A percentile compares a stretch with the other conserved stretches of the same genome.
Conservation (phyloP, 2,329 filamentous ascomycete species). For the Chlorencoelia australis region DNA sequence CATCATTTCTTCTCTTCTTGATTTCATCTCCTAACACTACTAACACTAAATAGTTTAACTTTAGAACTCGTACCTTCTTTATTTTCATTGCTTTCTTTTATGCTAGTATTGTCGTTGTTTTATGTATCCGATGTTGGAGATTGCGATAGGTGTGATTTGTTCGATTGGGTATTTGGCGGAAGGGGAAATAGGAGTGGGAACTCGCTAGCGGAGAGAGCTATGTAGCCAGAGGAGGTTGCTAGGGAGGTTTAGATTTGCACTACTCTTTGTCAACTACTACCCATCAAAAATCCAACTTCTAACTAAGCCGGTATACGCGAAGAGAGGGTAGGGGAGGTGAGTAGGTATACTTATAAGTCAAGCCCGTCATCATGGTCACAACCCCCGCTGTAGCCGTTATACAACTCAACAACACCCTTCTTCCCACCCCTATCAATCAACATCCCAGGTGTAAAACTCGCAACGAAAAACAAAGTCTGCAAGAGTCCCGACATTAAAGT, state of each 20-base stretch:
- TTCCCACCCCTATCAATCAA: slow-evolving; percentile 48
- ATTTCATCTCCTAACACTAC: no score
- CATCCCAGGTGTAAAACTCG: slow-evolving; percentile 31
- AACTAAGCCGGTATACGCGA: background rate
- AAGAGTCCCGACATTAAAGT: slow-evolving; percentile 42
- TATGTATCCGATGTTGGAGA: slow-evolving; percentile 33
- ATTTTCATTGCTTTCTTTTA: no score
- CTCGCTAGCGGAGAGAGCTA: slow-evolving; percentile 27
- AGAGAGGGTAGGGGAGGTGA: background rate
- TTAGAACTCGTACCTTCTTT: no score
- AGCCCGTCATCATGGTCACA: slow-evolving; percentile 32
- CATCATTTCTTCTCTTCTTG: no score
- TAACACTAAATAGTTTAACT: no score
- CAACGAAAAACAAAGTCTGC: slow-evolving; percentile 37
- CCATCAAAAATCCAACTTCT: no score
- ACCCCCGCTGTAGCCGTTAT: slow-evolving; percentile 32
- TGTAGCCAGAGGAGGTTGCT: background rate
- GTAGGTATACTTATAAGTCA: slow-evolving; percentile 28
- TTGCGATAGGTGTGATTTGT: slow-evolving; percentile 23
- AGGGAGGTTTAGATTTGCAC: background rate
- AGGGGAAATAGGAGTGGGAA: slow-evolving; percentile 49
- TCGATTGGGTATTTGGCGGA: slow-evolving; percentile 48
- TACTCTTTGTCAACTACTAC: no score
- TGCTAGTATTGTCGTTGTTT: no score
- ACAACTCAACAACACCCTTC: slow-evolving; percentile 54